Evolutionary conservation across 768 basidiomycete genomes (phyloP), one percentile per base, ranked within the genome.

Genomic region (Trametes punicea): DNA sequence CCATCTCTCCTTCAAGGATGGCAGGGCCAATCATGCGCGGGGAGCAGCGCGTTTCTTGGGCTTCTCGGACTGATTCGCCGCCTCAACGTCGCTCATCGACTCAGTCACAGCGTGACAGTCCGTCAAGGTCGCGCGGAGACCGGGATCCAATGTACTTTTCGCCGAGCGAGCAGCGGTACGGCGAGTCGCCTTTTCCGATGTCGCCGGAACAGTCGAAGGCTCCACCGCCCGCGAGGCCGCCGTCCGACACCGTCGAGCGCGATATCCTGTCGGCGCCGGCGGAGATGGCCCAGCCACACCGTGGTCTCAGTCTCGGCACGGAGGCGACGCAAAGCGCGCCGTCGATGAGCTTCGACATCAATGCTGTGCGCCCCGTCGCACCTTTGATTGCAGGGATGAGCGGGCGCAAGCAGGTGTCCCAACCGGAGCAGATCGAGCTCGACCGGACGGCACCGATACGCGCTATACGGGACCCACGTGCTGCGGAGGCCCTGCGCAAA

Each of bases 21-120:
- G 70, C 76, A 8, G 81, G 88, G 6, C 80, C 83, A 8, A 78
- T 93, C 31, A 71, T 75, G 9, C 76, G 70, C 29, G 77, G 77
- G 4, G 79, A 82, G 51, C 72, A 74, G 13, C 70, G 67, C 11
- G 73, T 88, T 4, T 71, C 80, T 8, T 90, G 87, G 88, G 80
- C 83, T 6, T 72, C 78, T 3, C 70, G 78, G 30, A 65, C 59
- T 6, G 75, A 72, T 34, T 69, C 73, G 2, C 67, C 73, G 3
- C 41, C 67, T 13, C 2, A 69, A 68, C 67, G 49, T 20, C 62
- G 51, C 26, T 47, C 49, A 1, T 69, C 73, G 13, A 67, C 41
- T 10, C 34, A 55, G 13, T 48, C 64, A 16, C 44, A 30, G 36
- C 53, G 46, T 20, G 55, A 55, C 38, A 63, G 62, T 40, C 62